phyloP scores from a whole-genome alignment of 2,329 filamentous ascomycete species.

The Aspergillus glaucus region DNA sequence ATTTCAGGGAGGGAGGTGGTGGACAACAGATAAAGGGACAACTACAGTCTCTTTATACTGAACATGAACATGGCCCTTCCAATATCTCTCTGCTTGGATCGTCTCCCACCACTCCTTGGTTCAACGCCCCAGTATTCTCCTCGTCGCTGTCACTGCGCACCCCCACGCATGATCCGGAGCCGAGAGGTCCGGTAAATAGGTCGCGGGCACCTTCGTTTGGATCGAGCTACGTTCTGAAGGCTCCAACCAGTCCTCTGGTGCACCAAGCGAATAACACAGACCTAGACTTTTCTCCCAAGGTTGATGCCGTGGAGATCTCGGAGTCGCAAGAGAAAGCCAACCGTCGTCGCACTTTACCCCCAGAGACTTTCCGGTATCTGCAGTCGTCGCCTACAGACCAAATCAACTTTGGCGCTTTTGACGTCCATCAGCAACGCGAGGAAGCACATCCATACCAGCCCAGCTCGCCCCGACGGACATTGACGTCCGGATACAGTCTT shows the following conservation, averaged over 20 bases:
- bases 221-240: constrained; percentile 74
- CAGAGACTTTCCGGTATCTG: constrained; percentile 50
- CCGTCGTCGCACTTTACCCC: constrained; percentile 67
- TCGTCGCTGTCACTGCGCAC: constrained; percentile 8
- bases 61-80: constrained; percentile 11
- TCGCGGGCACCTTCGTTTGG: constrained; percentile 58
- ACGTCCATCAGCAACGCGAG: constrained; percentile 51
- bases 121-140: constrained; percentile 27
- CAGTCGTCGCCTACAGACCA: constrained; percentile 37
- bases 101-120: constrained; percentile 55
- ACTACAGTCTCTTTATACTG: constrained; percentile 9
- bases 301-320: constrained; percentile 48
- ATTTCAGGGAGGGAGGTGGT: constrained; percentile 48
- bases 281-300: constrained; percentile 54
- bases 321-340: constrained; percentile 43
- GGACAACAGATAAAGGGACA: constrained; percentile 20
- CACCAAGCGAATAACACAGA: constrained; percentile 83
- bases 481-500: constrained; percentile 55
- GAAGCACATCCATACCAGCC: constrained; percentile 63
- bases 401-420: constrained; percentile 40
- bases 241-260: constrained; percentile 86
- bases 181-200: constrained; percentile 13
- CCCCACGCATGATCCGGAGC: constrained; percentile 13
- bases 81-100: constrained; percentile 29
- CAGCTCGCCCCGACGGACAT: constrained; percentile 69